Base-by-base conservation (phyloP, 2,329 filamentous ascomycete genomes). In the Aspergillus sclerotialis region DNA sequence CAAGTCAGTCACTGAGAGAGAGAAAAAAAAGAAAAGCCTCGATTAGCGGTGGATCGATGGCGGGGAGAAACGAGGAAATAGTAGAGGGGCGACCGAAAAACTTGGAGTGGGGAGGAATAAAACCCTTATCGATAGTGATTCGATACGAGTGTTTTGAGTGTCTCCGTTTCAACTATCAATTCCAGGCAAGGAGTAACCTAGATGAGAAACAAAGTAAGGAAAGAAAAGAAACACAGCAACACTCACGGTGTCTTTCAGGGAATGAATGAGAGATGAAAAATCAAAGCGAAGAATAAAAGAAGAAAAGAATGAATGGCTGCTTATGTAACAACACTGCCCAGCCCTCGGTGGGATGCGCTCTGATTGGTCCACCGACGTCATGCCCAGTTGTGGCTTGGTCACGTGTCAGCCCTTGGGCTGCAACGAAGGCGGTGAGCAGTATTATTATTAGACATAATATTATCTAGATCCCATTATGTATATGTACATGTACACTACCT, bases 91-190 rank as follows among this genome's bases (percentile, higher is more conserved):
- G 46, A 46, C 40, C 40, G 36, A 46, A 47, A 49, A 45, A 37
- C 39, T 47, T 43, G 43, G 45, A 43, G 46, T 40, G 41, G 40
- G 35, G 28, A 33, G 32, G 40, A 26, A 37, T 38, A 46, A 50
- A 52, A 49, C 52, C 55, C 60, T 64, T 65, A 64, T 64, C 60
- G 60, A 65, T 63, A 61, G 48, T 46, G 46, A 40, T n/a, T n/a
- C n/a, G 19, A 13, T 6, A n/a, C 24, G 17, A 13, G 18, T 30
- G 27, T 30, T 12, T n/a, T 25, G 27, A 36, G 24, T 14, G 8
- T 24, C 10, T 12, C 29, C 23, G 23, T 9, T n/a, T 9, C 23
- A 2, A 24, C 8, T 8, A 24, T 9, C 8, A 24, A 19, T 12
- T 30, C 27, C 34, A 36, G 26, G 13, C 23, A 28, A 34, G 26